Percentiles rank a stretch among this genome's conserved stretches.
Evolutionary conservation across 2,329 filamentous ascomycete genomes (phyloP).

Genomic region (Aureobasidium namibiae): DNA sequence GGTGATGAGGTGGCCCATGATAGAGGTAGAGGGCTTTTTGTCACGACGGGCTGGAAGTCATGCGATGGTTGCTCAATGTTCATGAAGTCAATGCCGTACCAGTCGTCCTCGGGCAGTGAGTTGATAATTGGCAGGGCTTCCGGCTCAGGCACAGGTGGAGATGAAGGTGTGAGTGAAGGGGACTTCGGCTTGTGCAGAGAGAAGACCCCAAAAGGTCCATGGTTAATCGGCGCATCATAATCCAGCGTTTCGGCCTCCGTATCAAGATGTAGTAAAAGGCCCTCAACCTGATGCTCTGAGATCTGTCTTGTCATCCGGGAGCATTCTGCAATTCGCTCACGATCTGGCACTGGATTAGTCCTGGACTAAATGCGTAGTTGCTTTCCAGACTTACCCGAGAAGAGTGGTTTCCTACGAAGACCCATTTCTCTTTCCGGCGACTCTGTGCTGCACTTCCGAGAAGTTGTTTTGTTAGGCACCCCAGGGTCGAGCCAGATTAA

Average conservation of each 20-base stretch:
- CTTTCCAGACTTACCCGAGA: not conserved
- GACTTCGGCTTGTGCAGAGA: not conserved
- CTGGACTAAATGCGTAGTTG: too few species aligned
- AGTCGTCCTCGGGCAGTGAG: not conserved
- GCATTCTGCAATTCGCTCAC: slow-evolving; percentile 6
- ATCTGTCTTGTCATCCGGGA: not conserved
- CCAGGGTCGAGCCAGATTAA: slow-evolving; percentile 11
- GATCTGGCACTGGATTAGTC: not conserved
- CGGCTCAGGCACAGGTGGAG: not conserved
- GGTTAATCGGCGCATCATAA: not conserved
- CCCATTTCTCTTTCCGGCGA: slow-evolving; percentile 9
- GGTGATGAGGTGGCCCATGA: not conserved
- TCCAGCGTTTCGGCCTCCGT: not conserved
- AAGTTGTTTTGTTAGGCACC: not conserved
- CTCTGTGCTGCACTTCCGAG: slow-evolving; percentile 4
- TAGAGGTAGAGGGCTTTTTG: not conserved
- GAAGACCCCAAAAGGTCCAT: slow-evolving; percentile 9
- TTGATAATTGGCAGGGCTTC: not conserved
- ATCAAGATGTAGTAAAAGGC: not conserved
- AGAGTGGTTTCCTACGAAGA: slow-evolving; percentile 5
- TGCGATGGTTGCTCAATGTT: not conserved
- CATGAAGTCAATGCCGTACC: slow-evolving; percentile 4
- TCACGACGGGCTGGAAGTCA: not conserved
- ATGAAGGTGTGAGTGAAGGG: not conserved
- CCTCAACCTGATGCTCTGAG: not conserved